Conservation (phyloP, 2,329 filamentous ascomycete genomes). For the Amphichorda felina region DNA sequence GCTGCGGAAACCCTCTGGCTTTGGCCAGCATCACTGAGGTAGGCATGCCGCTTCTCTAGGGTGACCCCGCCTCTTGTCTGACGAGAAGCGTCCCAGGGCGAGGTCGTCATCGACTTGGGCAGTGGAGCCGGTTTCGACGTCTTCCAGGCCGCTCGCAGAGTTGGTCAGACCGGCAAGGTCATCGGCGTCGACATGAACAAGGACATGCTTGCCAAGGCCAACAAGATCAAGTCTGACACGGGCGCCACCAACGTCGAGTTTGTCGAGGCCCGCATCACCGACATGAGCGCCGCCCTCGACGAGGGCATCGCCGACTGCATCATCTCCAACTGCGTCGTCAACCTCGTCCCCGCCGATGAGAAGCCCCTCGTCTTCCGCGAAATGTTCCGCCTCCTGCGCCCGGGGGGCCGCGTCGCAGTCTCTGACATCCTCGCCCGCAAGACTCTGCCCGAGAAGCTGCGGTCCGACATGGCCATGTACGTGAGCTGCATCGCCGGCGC, state of each 20-base stretch:
- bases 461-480: constrained; percentile 36
- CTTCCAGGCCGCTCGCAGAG: constrained; percentile 37
- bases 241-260: constrained; percentile 34
- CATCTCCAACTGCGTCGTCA: constrained; percentile 53
- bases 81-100: constrained; percentile 28
- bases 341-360: constrained; percentile 39
- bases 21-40: constrained; percentile 33
- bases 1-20: constrained; percentile 41
- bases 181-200: constrained; percentile 51
- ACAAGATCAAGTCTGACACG: constrained; percentile 26
- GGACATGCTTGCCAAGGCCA: constrained; percentile 43
- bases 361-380: constrained; percentile 44
- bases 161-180: constrained; percentile 32
- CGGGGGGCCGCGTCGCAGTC: constrained; percentile 44
- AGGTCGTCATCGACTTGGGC: constrained; percentile 45
- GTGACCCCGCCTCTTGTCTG: neutral
- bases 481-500: constrained; percentile 50
- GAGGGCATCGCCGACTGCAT: constrained; percentile 33
- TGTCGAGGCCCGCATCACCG: constrained; percentile 36
- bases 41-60: neutral
- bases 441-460: constrained; percentile 33
- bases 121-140: constrained; percentile 46
- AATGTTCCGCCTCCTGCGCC: constrained; percentile 44
- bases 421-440: constrained; percentile 46
- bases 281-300: constrained; percentile 25